Conservation (phyloP, 495 filamentous ascomycete genomes). For the Neurospora sp. region DNA sequence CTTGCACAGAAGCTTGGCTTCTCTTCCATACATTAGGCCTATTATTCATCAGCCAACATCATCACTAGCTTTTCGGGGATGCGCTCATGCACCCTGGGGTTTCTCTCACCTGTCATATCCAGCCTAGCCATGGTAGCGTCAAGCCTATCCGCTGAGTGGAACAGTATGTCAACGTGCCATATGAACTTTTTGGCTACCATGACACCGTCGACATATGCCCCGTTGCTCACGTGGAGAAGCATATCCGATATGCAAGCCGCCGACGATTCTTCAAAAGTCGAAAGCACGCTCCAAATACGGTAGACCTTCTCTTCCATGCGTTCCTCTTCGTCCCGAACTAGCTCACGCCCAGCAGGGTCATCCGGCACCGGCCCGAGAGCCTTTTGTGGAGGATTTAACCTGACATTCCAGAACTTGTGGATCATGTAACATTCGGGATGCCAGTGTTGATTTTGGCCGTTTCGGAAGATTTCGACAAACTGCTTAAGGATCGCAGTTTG, state of each 20-base stretch:
- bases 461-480: slow-evolving; percentile 97
- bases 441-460: slow-evolving; percentile 98
- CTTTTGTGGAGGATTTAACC: slow-evolving; percentile 47
- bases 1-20: slow-evolving; percentile 96
- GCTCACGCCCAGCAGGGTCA: slow-evolving; percentile 62
- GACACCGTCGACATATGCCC: slow-evolving; percentile 89
- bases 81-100: neutral
- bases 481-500: slow-evolving; percentile 98
- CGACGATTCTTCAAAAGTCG: slow-evolving; percentile 93
- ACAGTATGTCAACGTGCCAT: slow-evolving; percentile 87
- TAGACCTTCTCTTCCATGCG: slow-evolving; percentile 96
- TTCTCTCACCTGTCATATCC: slow-evolving; percentile 60
- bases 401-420: slow-evolving; percentile 99
- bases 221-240: slow-evolving; percentile 98
- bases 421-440: slow-evolving; percentile 99
- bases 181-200: slow-evolving; percentile 96
- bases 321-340: slow-evolving; percentile 77
- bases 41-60: slow-evolving; percentile 9
- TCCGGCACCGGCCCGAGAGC: slow-evolving; percentile 46
- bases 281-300: slow-evolving; percentile 95
- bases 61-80: neutral
- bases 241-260: slow-evolving; percentile 99
- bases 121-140: slow-evolving; percentile 58
- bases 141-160: slow-evolving; percentile 76
- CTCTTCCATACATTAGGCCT: slow-evolving; percentile 85